phyloP scores from a whole-genome alignment of 2,329 filamentous ascomycete species.

The Colletotrichum limetticola region DNA sequence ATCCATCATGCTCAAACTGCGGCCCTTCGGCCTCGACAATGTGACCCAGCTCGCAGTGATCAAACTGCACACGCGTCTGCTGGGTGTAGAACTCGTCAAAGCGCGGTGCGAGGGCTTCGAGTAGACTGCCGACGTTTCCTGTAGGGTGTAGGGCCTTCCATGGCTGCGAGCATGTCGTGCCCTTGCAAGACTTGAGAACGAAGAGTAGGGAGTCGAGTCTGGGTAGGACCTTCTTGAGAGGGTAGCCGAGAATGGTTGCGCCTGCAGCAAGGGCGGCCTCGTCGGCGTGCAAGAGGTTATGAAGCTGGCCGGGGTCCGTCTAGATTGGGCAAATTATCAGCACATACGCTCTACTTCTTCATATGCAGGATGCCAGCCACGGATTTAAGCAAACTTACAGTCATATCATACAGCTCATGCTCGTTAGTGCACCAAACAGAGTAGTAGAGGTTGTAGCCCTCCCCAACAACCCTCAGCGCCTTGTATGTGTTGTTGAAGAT shows the following conservation, averaged over 20 bases:
- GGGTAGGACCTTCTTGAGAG: constrained; percentile 54
- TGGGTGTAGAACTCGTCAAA: constrained; percentile 65
- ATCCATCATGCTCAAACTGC: constrained; percentile 46
- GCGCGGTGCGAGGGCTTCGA: constrained; percentile 57
- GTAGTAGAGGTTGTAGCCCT: constrained; percentile 65
- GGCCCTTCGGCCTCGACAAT: constrained; percentile 66
- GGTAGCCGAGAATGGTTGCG: constrained; percentile 44
- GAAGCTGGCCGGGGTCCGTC: constrained; percentile 61
- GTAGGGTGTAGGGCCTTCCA: constrained; percentile 66
- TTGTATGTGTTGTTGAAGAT: constrained; percentile 65
- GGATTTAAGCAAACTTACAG: constrained; percentile 46
- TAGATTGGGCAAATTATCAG: constrained; percentile 37
- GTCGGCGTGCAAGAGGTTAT: constrained; percentile 40
- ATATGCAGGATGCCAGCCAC: not conserved
- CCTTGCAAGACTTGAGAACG: constrained; percentile 70
- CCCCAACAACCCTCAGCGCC: constrained; percentile 55
- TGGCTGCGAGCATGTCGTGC: constrained; percentile 60
- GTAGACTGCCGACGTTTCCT: constrained; percentile 60
- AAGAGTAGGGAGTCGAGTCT: constrained; percentile 68
- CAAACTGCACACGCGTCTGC: constrained; percentile 60
- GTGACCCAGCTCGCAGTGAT: constrained; percentile 66
- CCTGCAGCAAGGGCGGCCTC: constrained; percentile 19
- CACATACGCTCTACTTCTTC: no score
- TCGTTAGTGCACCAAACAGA: constrained; percentile 64
- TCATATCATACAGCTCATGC: constrained; percentile 62